A percentile compares a stretch with the other conserved stretches of the same genome.
Evolutionary conservation across 2,329 filamentous ascomycete species (phyloP).

Genomic region (Orbilia oligospora): DNA sequence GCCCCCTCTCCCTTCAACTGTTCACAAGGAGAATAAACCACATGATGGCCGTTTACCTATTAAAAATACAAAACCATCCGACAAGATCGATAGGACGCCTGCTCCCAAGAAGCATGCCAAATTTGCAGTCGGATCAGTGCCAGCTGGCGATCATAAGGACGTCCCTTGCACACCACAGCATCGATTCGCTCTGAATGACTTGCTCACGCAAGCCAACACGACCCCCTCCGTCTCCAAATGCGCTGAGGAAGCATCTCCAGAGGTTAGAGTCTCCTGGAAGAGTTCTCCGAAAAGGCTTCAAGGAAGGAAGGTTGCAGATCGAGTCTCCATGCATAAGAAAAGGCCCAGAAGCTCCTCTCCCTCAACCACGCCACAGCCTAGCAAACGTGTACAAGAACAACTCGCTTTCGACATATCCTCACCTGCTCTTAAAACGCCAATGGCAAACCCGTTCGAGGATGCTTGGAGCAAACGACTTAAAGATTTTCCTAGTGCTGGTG

Average conservation of each 20-base stretch:
- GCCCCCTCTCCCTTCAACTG: constrained; percentile 5
- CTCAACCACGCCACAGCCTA: constrained; percentile 75
- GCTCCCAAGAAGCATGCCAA: constrained; percentile 13
- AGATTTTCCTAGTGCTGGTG: constrained; percentile 30
- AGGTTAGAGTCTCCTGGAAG: constrained; percentile 76
- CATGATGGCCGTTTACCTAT: neutral
- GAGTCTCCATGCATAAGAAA: constrained; percentile 70
- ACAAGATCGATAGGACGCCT: constrained; percentile 23
- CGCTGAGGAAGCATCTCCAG: constrained; percentile 69
- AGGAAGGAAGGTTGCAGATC: constrained; percentile 66
- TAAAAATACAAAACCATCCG: constrained; percentile 7
- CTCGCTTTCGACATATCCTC: constrained; percentile 72
- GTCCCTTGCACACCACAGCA: constrained; percentile 56
- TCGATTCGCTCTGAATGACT: constrained; percentile 51
- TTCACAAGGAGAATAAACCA: constrained; percentile 25
- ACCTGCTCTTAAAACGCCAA: constrained; percentile 73
- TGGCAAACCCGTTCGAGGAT: constrained; percentile 80
- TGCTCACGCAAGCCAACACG: constrained; percentile 49
- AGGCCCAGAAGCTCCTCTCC: constrained; percentile 82
- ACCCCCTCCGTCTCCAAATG: constrained; percentile 45
- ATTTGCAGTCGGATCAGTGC: neutral
- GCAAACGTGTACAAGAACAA: constrained; percentile 72
- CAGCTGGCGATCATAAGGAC: constrained; percentile 35
- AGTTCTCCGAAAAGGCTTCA: constrained; percentile 60
- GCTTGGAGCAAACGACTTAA: constrained; percentile 76